Evolutionary conservation across 2,329 filamentous ascomycete genomes (phyloP), one percentile per base, ranked within the genome.

Genomic region (Sphaerostilbella broomeana): DNA sequence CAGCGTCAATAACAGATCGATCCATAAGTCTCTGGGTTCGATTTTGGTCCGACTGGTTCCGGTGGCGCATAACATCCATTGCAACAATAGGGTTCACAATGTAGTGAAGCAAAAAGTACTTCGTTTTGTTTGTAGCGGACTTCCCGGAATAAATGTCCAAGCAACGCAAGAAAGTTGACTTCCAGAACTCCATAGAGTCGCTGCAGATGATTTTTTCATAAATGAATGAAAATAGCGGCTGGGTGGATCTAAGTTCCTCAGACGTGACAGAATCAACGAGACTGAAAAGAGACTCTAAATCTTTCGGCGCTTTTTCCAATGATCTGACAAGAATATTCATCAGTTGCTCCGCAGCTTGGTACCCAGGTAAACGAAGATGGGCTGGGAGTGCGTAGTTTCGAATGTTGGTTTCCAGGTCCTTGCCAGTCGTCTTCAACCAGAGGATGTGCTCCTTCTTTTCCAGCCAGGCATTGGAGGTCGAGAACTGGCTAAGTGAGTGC

Each of bases 31-130:
- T 82, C 11, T 79, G 83, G 3, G 73, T 74, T 26, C 72, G 69
- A 27, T 67, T 63, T 39, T 69, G 70, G 20, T 75, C 73, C 27
- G 68, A 64, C 44, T 67, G 70, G 60, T 78, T 73, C 73, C 86
- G 92, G 43, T 84, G 82, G 17, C 83, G 79, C 77, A 92, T 90
- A 26, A 95, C 82, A 62, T 98, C 92, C 84, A 90, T 95, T 3
- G 90, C 89, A 40, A 99, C 77, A 26, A 97, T 94, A 0, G 92
- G 94, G 54, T 97, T 98, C 48, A 95, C 86, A 21, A 98, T 75
- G 58, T 95, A 81, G 57, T 87, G 87, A 56, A 98, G 80, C 24
- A 94, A 70, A 59, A 95, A 99, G 37, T 88, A 84, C 62, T 98
- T 98, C 30, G 86, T 86, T 66, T 84, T 89, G 61, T 95, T 92